A percentile compares a stretch with the other conserved stretches of the same genome.
Evolutionary conservation across 345 rosid genomes (phyloP).

Genomic region (Acer yangbiense): DNA sequence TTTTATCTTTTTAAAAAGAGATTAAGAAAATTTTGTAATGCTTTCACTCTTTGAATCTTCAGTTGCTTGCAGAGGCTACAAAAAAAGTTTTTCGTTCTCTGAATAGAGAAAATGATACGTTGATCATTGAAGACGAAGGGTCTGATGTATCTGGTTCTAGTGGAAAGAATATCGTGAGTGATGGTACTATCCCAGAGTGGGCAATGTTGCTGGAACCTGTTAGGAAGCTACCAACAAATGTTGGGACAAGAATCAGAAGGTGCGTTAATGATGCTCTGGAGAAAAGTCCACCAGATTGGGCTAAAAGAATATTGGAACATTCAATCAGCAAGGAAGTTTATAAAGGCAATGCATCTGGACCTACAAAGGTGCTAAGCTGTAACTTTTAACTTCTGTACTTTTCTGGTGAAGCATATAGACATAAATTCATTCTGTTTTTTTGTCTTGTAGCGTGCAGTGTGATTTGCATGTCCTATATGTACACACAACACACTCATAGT

Average conservation of each 20-base stretch:
- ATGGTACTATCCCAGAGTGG: conserved; percentile 82
- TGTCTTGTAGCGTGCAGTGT: background rate
- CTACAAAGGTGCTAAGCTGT: conserved; percentile 73
- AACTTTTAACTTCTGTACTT: conserved; percentile 27
- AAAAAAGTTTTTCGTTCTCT: conserved; percentile 69
- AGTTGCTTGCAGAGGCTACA: conserved; percentile 98
- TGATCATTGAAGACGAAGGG: conserved; percentile 71
- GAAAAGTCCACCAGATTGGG: conserved; percentile 94
- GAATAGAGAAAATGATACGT: conserved; percentile 52
- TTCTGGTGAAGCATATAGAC: background rate
- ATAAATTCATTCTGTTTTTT: background rate
- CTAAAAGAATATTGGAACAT: conserved; percentile 74
- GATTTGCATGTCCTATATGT: background rate
- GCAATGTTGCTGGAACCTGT: conserved; percentile 82
- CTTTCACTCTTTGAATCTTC: conserved; percentile 44
- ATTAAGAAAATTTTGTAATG: conserved; percentile 1
- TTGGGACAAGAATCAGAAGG: conserved; percentile 94
- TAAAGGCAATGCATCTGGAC: conserved; percentile 99
- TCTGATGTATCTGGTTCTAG: conserved; percentile 47
- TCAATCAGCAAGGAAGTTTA: conserved; percentile 96
- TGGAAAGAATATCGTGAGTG: conserved; percentile 50
- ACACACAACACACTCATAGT: background rate
- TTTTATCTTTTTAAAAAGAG: background rate
- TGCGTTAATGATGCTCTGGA: conserved; percentile 84
- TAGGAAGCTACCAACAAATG: conserved; percentile 95